Evolutionary conservation across 805 yeast genomes (phyloP).

Genomic region (Wickerhamomyces bisporus): DNA sequence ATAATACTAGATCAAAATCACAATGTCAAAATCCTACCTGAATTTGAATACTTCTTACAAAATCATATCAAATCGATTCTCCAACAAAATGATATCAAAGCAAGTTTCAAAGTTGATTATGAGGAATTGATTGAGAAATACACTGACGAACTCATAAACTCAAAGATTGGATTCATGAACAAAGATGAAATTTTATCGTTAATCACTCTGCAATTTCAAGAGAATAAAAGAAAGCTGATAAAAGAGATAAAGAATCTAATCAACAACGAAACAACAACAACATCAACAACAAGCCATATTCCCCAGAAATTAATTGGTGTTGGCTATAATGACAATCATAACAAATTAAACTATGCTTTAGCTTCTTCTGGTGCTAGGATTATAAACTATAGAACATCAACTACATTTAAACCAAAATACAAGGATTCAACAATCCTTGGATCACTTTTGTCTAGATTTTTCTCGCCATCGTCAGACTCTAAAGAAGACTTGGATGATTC

Average conservation of each 20-base stretch:
- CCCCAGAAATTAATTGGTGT: no score
- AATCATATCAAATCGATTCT: slow-evolving; percentile 6
- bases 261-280: background rate
- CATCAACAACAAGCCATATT: no score
- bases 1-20: slow-evolving; percentile 13
- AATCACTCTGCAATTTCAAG: slow-evolving; percentile 17
- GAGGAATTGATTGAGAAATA: slow-evolving; percentile 14
- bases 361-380: slow-evolving; percentile 32
- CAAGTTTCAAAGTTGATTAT: slow-evolving; percentile 12
- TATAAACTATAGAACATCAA: slow-evolving; percentile 31
- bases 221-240: slow-evolving; percentile 17
- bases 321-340: no score
- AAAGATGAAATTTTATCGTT: slow-evolving; percentile 18
- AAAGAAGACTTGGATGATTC: background rate
- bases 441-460: background rate
- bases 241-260: slow-evolving; percentile 17
- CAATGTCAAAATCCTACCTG: slow-evolving; percentile 19
- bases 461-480: background rate
- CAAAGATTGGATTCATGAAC: slow-evolving; percentile 17
- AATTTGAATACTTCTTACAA: slow-evolving; percentile 16
- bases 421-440: slow-evolving; percentile 2
- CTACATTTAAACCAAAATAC: slow-evolving; percentile 22
- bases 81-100: background rate
- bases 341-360: slow-evolving; percentile 30
- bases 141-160: slow-evolving; percentile 11